Evolutionary conservation across 2,329 filamentous ascomycete genomes (phyloP), one percentile per base, ranked within the genome.

Genomic region (Magnaporthiopsis incrustans): DNA sequence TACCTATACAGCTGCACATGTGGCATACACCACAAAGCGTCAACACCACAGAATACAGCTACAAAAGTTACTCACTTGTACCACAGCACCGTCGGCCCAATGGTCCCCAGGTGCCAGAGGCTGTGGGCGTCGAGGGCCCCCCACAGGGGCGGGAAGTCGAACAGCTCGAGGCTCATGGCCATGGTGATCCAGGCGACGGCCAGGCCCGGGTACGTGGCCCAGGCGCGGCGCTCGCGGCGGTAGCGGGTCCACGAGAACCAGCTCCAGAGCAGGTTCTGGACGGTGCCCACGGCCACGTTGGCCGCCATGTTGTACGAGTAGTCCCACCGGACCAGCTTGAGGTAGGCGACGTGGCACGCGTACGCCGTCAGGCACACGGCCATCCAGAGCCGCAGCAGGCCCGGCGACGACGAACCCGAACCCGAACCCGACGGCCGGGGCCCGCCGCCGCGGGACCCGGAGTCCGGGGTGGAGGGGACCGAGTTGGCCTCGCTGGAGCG

Each of bases 221-320:
- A 99, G 25, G 82, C 76, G 67, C 88, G 85, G 59, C 86, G 85
- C 25, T 89, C 85, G 74, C 86, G 86, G 67, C 82, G 80, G 77
- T 94, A 98, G 69, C 88, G 84, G 68, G 79, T 78, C 69, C 90
- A 85, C 73, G 90, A 93, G 77, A 96, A 97, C 75, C 85, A 89
- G 58, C 83, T 90, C 95, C 95, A 98, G 65, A 98, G 77, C 4
- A 88, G 63, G 71, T 98, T 97, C 73, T 92, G 89, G 5, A 93
- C 75, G 57, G 92, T 80, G 4, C 95, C 95, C 14, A 90, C 85
- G 3, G 84, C 86, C 26, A 99, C 90, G 71, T 98, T 99, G 62
- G 93, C 95, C 1, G 89, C 87, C 92, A 99, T 98, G 74, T 99
- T 99, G 78, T 99, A 99, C 6, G 89, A 90, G 75, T 99, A 99